A percentile compares a stretch with the other conserved stretches of the same genome.
phyloP scores from a whole-genome alignment of 768 basidiomycete genomes.

The Termitomyces sp. region DNA sequence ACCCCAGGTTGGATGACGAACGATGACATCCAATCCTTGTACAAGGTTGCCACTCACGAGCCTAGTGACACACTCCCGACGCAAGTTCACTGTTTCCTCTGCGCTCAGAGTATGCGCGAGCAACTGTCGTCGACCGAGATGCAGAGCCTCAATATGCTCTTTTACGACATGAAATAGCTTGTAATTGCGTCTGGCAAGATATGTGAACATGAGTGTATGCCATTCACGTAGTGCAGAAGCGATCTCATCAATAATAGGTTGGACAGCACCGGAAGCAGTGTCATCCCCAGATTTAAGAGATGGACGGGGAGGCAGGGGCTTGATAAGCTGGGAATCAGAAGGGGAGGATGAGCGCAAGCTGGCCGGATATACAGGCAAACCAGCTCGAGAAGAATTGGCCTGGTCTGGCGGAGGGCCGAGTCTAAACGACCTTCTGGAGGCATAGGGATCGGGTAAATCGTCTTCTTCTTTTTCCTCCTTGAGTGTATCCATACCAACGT shows the following conservation, averaged over 20 bases:
- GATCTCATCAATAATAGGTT: slow-evolving; percentile 96
- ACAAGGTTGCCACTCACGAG: slow-evolving; percentile 88
- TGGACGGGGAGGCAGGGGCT: slow-evolving; percentile 83
- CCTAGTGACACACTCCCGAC: slow-evolving; percentile 81
- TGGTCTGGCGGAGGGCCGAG: slow-evolving; percentile 72
- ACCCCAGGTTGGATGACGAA: slow-evolving; percentile 91
- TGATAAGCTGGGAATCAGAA: slow-evolving; percentile 55
- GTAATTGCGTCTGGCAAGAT: slow-evolving; percentile 87
- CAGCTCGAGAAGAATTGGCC: slow-evolving; percentile 65
- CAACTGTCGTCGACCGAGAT: slow-evolving; percentile 87
- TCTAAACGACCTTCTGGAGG: slow-evolving; percentile 57
- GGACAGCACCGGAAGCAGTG: slow-evolving; percentile 71
- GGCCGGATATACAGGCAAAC: slow-evolving; percentile 65
- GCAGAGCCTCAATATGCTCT: slow-evolving; percentile 86
- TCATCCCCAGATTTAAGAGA: slow-evolving; percentile 95
- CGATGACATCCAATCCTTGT: slow-evolving; percentile 91
- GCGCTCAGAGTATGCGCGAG: slow-evolving; percentile 80
- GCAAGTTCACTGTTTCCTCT: slow-evolving; percentile 79
- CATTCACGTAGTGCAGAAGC: slow-evolving; percentile 95
- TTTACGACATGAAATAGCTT: slow-evolving; percentile 80
- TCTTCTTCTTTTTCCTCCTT: slow-evolving; percentile 62
- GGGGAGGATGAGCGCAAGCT: slow-evolving; percentile 73
- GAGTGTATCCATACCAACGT: slow-evolving; percentile 49
- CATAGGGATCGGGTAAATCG: slow-evolving; percentile 38
- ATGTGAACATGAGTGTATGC: slow-evolving; percentile 88